Conservation (phyloP, 306 rosid genomes). For the Cyamopsis tetragonoloba region DNA sequence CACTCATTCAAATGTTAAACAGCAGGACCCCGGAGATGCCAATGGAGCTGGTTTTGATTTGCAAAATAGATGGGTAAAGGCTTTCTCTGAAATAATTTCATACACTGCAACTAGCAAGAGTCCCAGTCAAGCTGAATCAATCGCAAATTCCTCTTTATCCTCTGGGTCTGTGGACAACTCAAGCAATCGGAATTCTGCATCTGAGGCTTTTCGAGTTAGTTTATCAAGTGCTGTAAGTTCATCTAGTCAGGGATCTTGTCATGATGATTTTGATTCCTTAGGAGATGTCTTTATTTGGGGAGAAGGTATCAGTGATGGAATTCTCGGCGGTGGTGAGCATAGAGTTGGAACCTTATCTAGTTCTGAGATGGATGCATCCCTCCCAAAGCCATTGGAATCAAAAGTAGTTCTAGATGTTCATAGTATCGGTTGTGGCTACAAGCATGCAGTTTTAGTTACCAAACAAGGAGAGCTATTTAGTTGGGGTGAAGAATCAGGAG, state of each 20-base stretch:
- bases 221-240: conserved; percentile 93
- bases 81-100: conserved; percentile 73
- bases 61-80: conserved; percentile 65
- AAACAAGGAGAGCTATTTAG: conserved; percentile 92
- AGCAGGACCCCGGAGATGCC: conserved; percentile 69
- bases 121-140: conserved; percentile 47
- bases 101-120: conserved; percentile 50
- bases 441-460: conserved; percentile 78
- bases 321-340: conserved; percentile 65
- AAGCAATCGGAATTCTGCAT: conserved; percentile 63
- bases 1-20: conserved; percentile 17
- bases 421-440: conserved; percentile 78
- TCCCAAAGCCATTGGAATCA: conserved; percentile 87
- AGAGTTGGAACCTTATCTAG: conserved; percentile 52
- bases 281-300: conserved; percentile 93
- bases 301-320: conserved; percentile 70
- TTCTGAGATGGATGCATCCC: conserved; percentile 67
- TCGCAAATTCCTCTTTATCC: conserved; percentile 45
- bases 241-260: conserved; percentile 87
- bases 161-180: conserved; percentile 59
- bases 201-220: conserved; percentile 78
- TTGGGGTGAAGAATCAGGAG: conserved; percentile 97
- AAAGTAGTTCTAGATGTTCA: conserved; percentile 83
- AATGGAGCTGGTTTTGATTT: conserved; percentile 46
- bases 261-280: conserved; percentile 73